These are phyloP conservation scores for Microthyrium microscopicum DNA, from an alignment of 2,329 filamentous ascomycete genomes.

Conservation along the genomic window DNA sequence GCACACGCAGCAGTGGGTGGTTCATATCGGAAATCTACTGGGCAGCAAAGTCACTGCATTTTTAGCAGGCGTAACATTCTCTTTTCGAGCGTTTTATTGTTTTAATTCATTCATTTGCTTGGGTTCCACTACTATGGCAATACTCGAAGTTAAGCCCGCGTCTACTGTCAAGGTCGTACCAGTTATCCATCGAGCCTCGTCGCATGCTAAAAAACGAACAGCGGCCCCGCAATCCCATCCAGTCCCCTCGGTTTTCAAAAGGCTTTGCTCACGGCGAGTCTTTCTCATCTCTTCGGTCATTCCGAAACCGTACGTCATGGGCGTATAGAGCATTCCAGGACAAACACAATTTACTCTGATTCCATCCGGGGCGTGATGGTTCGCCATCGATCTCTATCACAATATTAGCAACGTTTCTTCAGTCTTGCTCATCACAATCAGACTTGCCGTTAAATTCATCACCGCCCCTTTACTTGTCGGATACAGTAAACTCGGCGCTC, in stretches of 20 bases:
- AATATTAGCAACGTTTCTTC: no score
- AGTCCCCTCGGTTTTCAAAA: constrained; percentile 37
- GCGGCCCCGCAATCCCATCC: constrained; percentile 37
- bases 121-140: no score
- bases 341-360: constrained; percentile 41
- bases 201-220: constrained; percentile 34
- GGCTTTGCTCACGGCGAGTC: constrained; percentile 30
- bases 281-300: constrained; percentile 35
- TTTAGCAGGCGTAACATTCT: no score
- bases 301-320: constrained; percentile 35
- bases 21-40: no score
- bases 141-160: constrained; percentile 15
- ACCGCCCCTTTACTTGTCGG: constrained; percentile 37
- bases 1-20: no score
- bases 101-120: no score
- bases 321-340: constrained; percentile 38
- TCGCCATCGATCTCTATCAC: constrained; percentile 39
- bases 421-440: no score
- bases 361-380: constrained; percentile 32
- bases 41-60: no score
- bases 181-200: constrained; percentile 22
- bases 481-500: constrained; percentile 36
- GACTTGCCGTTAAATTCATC: constrained; percentile 40
- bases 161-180: constrained; percentile 16
- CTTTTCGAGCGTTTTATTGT: no score